Base-by-base conservation (phyloP, 192 early-diverging fungal genomes). In the Coemansia sp. region DNA sequence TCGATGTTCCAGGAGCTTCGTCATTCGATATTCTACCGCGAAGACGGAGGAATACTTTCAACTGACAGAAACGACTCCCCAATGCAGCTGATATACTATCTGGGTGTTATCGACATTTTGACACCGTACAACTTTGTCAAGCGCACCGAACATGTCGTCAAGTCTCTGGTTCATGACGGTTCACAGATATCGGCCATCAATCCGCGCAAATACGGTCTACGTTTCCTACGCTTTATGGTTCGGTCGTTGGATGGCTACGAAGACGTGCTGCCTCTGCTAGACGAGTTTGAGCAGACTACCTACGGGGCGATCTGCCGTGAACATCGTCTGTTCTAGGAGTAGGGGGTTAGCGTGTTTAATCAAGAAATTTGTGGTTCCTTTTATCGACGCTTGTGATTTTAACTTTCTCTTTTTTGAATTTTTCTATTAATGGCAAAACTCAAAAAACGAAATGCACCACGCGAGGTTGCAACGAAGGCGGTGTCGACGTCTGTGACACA, bases 21-120 rank as follows among this genome's bases (percentile, higher is more conserved):
- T 10, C 77, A 87, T 61, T 94, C 88, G 60, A 69, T 92, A 42
- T 98, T 96, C 73, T 96, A 95, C 59, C 84, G 84, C 25, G 93
- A 98, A 43, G 82, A 93, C 48, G 95, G 95, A 53, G 97, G 97
- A 4, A 90, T 92, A 55, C 71, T 81, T 25, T 82, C 92, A 22
- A 90, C 93, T 2, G 86, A 89, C 59, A 80, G 85, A 47, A 53
- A 78, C 42, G 86, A 96, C 64, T 65, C 84, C 43, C 83, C 88
- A 2, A 66, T 82, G 9, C 79, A 83, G 47, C 78, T 88, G 51
- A 80, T 98, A 9, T 98, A 98, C 79, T 97, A 94, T 66, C 83
- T 99, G 60, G 95, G 95, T 13, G 87, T 98, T 58, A 99, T 99
- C 53, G 97, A 99, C 64, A 98, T 99, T 46, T 83, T 99, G 54